These are phyloP conservation scores for Protea cynaroides DNA, from an alignment of 164 flowering plant genomes.

Conservation along the genomic window DNA sequence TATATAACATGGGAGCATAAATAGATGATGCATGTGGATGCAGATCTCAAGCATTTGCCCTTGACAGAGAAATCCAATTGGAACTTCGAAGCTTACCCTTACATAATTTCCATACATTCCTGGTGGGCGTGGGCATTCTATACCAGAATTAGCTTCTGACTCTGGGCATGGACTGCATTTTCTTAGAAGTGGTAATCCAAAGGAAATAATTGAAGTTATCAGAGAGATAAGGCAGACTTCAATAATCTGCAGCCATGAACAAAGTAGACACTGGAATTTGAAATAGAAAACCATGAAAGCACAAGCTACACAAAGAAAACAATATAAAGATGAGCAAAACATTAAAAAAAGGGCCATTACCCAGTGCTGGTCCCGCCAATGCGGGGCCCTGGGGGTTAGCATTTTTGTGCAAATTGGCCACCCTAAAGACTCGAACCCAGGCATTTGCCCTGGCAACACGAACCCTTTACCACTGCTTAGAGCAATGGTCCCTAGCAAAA, in stretches of 20 bases:
- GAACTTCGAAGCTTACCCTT: constrained; percentile 53
- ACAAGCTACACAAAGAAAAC: background rate
- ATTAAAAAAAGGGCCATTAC: too few relatives aligned
- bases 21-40: too few relatives aligned
- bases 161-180: constrained; percentile 93
- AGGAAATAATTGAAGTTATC: constrained; percentile 76
- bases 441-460: too few relatives aligned
- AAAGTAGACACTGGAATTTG: constrained; percentile 1
- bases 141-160: constrained; percentile 47
- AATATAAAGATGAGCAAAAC: background rate
- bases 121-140: constrained; percentile 89
- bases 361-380: too few relatives aligned
- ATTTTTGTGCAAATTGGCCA: too few relatives aligned
- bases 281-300: background rate
- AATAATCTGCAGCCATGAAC: constrained; percentile 48
- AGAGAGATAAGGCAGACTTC: constrained; percentile 86
- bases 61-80: background rate
- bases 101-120: constrained; percentile 98
- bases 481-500: too few relatives aligned
- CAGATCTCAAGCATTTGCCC: background rate
- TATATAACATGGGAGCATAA: too few relatives aligned
- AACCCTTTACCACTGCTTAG: too few relatives aligned
- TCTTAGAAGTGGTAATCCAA: constrained; percentile 88
- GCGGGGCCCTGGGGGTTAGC: too few relatives aligned
- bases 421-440: too few relatives aligned